These are phyloP conservation scores for Silybum marianum DNA, from an alignment of 129 eudicot genomes.

Conservation along the genomic window DNA sequence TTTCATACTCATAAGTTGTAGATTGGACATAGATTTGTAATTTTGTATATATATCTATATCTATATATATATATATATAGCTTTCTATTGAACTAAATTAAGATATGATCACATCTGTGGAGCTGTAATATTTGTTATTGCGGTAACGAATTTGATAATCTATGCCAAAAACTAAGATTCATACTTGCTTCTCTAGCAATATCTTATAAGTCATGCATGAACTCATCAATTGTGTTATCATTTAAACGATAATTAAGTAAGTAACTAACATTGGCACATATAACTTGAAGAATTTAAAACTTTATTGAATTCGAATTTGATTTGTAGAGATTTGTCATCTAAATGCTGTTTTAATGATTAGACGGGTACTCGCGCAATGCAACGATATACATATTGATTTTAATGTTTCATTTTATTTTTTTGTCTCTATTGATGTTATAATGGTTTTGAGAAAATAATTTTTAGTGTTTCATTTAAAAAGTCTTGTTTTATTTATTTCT, in stretches of 20 bases:
- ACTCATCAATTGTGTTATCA: background rate
- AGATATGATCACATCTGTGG: background rate
- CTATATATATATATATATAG: background rate
- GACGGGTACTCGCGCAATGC: too few species aligned
- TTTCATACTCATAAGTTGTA: constrained; percentile 14
- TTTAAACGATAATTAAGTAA: background rate
- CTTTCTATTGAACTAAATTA: background rate
- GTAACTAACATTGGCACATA: background rate
- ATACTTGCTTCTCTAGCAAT: background rate
- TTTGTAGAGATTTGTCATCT: background rate
- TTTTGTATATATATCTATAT: too few species aligned
- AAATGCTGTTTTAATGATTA: background rate
- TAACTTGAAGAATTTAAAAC: background rate
- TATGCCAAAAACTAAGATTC: constrained; percentile 3
- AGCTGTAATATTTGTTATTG: background rate
- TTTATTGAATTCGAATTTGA: background rate
- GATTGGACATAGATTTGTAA: background rate
- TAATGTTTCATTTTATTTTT: too few species aligned
- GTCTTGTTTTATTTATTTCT: too few species aligned
- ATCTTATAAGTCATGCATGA: background rate
- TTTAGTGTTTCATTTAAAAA: too few species aligned
- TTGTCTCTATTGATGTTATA: too few species aligned
- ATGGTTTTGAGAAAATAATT: too few species aligned
- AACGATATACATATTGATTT: too few species aligned
- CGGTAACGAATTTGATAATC: background rate